Evolutionary conservation across 148 eudicot species (phyloP).

Genomic region (Rhododendron simsii): DNA sequence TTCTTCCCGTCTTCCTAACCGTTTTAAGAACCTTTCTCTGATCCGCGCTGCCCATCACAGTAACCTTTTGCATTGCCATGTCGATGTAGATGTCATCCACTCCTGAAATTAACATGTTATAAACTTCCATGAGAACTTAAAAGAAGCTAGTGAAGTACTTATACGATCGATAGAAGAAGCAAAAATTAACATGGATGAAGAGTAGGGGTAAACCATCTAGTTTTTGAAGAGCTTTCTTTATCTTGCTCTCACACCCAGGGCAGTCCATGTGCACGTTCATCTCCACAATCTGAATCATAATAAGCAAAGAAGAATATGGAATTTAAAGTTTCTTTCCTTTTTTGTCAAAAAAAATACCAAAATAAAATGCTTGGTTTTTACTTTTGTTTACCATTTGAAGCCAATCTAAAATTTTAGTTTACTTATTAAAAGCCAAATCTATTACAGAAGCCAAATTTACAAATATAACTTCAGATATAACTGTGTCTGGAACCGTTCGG

Average conservation of each 20-base stretch:
- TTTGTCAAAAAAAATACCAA: no score
- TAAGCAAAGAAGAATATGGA: neutral
- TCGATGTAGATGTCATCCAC: conserved; percentile 56
- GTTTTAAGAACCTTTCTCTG: conserved; percentile 46
- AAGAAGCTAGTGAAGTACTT: no score
- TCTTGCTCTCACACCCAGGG: conserved; percentile 55
- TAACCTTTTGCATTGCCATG: conserved; percentile 60
- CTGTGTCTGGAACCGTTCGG: no score
- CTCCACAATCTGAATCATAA: conserved; percentile 51
- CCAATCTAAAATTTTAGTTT: neutral
- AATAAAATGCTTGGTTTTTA: neutral
- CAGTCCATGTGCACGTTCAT: conserved; percentile 65
- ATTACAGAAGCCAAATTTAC: neutral
- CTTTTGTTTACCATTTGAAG: neutral
- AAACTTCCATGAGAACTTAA: neutral
- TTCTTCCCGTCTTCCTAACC: conserved; percentile 48
- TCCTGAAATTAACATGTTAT: conserved; percentile 23
- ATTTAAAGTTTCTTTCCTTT: neutral
- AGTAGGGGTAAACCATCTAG: conserved; percentile 35
- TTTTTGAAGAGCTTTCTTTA: conserved; percentile 54
- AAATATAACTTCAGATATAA: no score
- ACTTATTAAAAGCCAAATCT: neutral
- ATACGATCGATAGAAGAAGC: no score
- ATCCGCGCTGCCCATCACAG: conserved; percentile 49
- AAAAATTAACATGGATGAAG: neutral